These are phyloP conservation scores for Helianthus tuberosus DNA, from an alignment of 129 eudicot genomes.

Conservation along the genomic window DNA sequence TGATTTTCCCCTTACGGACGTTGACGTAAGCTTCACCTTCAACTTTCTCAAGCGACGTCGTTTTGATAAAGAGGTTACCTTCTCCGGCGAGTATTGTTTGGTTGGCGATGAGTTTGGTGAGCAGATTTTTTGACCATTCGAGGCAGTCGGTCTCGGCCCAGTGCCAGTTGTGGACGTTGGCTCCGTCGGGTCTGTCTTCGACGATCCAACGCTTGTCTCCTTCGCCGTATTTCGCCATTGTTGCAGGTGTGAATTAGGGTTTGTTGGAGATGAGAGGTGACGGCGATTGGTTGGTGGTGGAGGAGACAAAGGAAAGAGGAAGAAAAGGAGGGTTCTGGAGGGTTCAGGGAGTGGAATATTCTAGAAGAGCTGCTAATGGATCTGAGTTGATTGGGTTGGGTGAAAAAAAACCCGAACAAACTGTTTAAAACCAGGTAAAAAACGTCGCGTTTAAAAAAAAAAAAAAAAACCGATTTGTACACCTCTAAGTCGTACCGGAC, in stretches of 20 bases:
- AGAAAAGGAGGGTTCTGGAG: slow-evolving; percentile 21
- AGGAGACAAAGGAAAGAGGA: background rate
- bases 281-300: slow-evolving; percentile 22
- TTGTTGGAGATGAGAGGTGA: slow-evolving; percentile 15
- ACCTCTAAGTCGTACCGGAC: too few relatives aligned
- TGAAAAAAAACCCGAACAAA: too few relatives aligned
- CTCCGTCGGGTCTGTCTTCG: slow-evolving; percentile 95
- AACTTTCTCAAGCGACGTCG: slow-evolving; percentile 56
- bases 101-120: slow-evolving; percentile 52
- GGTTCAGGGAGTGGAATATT: slow-evolving; percentile 33
- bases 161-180: slow-evolving; percentile 99
- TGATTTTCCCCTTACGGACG: slow-evolving; percentile 90
- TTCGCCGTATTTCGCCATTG: slow-evolving; percentile 92
- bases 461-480: too few relatives aligned
- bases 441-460: too few relatives aligned
- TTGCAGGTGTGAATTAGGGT: background rate
- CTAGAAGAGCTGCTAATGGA: slow-evolving; percentile 28
- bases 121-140: slow-evolving; percentile 63
- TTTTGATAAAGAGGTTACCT: slow-evolving; percentile 59
- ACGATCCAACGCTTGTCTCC: slow-evolving; percentile 99
- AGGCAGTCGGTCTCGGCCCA: slow-evolving; percentile 97
- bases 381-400: too few relatives aligned
- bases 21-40: slow-evolving; percentile 95
- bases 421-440: too few relatives aligned
- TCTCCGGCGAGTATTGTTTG: slow-evolving; percentile 66